Percentiles rank a stretch among this genome's conserved stretches.
Conservation (phyloP, 345 rosid genomes). For the Draba incana region DNA sequence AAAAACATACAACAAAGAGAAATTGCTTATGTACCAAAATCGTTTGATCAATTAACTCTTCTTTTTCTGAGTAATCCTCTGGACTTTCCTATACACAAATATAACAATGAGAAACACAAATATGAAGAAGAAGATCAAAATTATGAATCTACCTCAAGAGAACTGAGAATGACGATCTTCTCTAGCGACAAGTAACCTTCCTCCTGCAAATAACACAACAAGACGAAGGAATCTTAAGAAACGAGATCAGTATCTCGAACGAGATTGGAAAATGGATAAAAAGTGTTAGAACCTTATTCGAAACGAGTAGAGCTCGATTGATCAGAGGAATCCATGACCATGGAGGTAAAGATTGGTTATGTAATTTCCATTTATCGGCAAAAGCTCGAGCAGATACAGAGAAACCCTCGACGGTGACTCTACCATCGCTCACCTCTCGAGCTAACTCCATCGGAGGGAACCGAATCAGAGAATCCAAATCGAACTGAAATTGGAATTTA, state of each 20-base stretch:
- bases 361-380: slow-evolving; percentile 55
- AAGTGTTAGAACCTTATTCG: slow-evolving; percentile 43
- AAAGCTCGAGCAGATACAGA: slow-evolving; percentile 51
- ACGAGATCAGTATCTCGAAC: neutral
- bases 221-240: neutral
- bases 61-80: slow-evolving; percentile 41
- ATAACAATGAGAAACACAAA: neutral
- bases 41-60: slow-evolving; percentile 54
- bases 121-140: neutral
- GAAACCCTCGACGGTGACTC: slow-evolving; percentile 54
- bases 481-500: too few species aligned
- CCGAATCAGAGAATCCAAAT: too few species aligned
- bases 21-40: slow-evolving; percentile 53
- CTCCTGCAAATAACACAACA: slow-evolving; percentile 37
- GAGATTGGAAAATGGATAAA: neutral
- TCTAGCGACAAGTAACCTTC: slow-evolving; percentile 69
- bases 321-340: slow-evolving; percentile 60
- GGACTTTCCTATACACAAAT: slow-evolving; percentile 36
- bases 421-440: slow-evolving; percentile 55
- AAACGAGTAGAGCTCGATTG: slow-evolving; percentile 41
- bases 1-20: neutral
- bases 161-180: slow-evolving; percentile 46
- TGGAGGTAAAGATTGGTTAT: slow-evolving; percentile 46
- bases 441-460: slow-evolving; percentile 33
- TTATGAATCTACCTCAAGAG: slow-evolving; percentile 46